Evolutionary conservation across 805 yeast genomes (phyloP).

Genomic region (Nakazawaea molendinolei): DNA sequence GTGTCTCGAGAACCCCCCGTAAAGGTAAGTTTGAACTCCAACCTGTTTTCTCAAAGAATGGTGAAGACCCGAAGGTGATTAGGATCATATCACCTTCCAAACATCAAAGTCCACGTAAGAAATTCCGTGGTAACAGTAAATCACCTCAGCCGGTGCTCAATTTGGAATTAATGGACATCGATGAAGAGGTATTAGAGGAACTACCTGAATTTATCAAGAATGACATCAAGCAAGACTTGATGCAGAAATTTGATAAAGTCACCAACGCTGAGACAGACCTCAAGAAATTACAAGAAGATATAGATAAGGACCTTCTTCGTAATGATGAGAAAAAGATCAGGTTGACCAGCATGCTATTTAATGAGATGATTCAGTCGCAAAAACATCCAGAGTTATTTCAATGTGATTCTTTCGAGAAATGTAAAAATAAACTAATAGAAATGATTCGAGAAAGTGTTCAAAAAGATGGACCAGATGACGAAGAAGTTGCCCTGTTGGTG

Average conservation of each 20-base stretch:
- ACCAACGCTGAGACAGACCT: neutral
- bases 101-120: conserved; percentile 2
- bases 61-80: conserved; percentile 10
- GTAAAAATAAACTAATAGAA: too few species aligned
- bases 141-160: neutral
- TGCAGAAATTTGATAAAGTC: neutral
- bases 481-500: too few species aligned
- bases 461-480: too few species aligned
- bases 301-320: too few species aligned
- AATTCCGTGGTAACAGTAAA: neutral
- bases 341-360: too few species aligned
- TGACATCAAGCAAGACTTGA: neutral
- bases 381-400: too few species aligned
- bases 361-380: too few species aligned
- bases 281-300: too few species aligned
- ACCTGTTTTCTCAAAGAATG: conserved; percentile 15
- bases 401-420: too few species aligned
- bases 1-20: conserved; percentile 17
- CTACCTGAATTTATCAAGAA: conserved; percentile 3
- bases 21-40: conserved; percentile 16
- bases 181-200: conserved; percentile 1
- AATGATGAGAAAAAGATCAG: too few species aligned
- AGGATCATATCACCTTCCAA: conserved; percentile 9
- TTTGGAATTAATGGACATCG: neutral
- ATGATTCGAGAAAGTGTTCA: too few species aligned